A percentile compares a stretch with the other conserved stretches of the same genome.
Evolutionary conservation across 2,329 filamentous ascomycete species (phyloP).

Genomic region (Anthostomella pinea): DNA sequence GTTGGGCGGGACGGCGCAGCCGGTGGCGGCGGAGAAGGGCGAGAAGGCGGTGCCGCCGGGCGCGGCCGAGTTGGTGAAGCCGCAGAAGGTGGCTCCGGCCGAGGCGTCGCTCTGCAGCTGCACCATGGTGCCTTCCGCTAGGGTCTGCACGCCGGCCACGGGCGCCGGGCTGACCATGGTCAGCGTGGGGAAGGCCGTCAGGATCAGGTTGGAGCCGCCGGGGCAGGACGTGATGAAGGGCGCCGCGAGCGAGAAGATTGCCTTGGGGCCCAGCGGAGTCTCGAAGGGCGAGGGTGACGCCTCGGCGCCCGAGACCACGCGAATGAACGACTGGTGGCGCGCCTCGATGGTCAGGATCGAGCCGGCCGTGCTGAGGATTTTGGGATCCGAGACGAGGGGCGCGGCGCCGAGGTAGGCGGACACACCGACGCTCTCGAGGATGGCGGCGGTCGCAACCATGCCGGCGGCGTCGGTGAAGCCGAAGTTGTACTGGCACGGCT

Average conservation of each 20-base stretch:
- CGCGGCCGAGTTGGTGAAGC: conserved; percentile 61
- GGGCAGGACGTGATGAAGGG: conserved; percentile 72
- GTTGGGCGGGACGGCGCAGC: conserved; percentile 60
- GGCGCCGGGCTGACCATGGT: conserved; percentile 46
- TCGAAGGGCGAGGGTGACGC: conserved; percentile 69
- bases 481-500: conserved; percentile 72
- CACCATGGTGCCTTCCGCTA: conserved; percentile 41
- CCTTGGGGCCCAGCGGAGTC: conserved; percentile 63
- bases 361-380: conserved; percentile 63
- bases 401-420: conserved; percentile 73
- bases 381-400: conserved; percentile 57
- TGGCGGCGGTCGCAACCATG: conserved; percentile 67
- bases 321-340: conserved; percentile 71
- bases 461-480: conserved; percentile 60
- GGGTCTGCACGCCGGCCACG: conserved; percentile 36
- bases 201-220: conserved; percentile 58
- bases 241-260: conserved; percentile 71
- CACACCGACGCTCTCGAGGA: conserved; percentile 71
- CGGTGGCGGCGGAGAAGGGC: conserved; percentile 49
- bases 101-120: conserved; percentile 51
- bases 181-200: conserved; percentile 61
- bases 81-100: conserved; percentile 56
- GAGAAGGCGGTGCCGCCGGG: conserved; percentile 60
- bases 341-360: conserved; percentile 72
- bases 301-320: conserved; percentile 53